Evolutionary conservation across 2,329 filamentous ascomycete genomes (phyloP).

Genomic region (Zymoseptoria ardabiliae): DNA sequence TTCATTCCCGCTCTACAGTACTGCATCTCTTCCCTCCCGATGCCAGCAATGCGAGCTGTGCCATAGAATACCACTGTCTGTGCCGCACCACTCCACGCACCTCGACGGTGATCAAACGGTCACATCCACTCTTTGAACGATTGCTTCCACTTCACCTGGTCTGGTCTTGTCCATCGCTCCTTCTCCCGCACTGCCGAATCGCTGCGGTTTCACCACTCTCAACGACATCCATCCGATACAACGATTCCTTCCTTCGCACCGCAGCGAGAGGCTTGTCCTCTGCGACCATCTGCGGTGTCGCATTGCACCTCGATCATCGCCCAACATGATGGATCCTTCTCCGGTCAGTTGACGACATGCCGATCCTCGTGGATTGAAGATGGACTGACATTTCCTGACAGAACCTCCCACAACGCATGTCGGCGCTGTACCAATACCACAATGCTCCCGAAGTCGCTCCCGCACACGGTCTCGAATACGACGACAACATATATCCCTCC

Average conservation of each 20-base stretch:
- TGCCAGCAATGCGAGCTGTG: neutral
- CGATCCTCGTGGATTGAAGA: neutral
- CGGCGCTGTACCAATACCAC: conserved; percentile 34
- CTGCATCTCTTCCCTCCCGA: neutral
- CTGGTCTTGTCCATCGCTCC: too few relatives aligned
- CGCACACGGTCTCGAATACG: conserved; percentile 33
- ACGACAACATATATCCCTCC: conserved; percentile 29
- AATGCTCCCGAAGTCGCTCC: conserved; percentile 34
- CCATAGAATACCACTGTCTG: neutral
- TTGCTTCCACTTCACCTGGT: neutral
- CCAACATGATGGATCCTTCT: neutral
- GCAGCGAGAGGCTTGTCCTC: neutral
- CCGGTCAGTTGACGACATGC: neutral
- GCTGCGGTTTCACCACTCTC: neutral
- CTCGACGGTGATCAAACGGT: neutral
- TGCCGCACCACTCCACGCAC: neutral
- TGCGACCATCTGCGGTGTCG: neutral
- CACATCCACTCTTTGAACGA: neutral
- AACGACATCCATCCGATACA: neutral
- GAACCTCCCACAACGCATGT: conserved; percentile 22
- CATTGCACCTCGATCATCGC: neutral
- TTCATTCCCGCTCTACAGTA: too few relatives aligned
- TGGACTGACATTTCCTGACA: conserved; percentile 1
- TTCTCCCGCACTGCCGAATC: neutral
- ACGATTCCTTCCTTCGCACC: neutral